These are phyloP conservation scores for Diplogelasinospora grovesii DNA, from an alignment of 495 filamentous ascomycete genomes.

Conservation along the genomic window DNA sequence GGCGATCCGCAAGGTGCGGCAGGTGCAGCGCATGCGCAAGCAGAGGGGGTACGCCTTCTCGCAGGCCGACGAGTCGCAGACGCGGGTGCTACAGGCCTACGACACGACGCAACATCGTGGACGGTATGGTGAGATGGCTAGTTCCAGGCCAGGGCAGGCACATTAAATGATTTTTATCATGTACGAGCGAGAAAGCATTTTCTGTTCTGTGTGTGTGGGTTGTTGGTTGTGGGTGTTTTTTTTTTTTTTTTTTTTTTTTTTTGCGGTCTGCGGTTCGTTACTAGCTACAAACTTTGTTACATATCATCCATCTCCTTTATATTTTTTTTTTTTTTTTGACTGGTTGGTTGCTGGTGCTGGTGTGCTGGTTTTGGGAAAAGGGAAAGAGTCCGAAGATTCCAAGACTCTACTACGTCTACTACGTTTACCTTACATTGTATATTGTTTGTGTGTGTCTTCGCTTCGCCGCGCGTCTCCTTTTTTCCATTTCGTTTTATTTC, in stretches of 20 bases:
- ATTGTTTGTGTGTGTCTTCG: too few species aligned
- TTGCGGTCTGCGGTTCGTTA: not conserved
- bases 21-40: constrained; percentile 99
- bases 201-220: too few species aligned
- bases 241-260: not conserved
- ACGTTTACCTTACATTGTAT: too few species aligned
- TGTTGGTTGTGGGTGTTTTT: not conserved
- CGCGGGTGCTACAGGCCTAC: constrained; percentile 89
- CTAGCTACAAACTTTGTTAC: not conserved
- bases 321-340: not conserved
- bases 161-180: too few species aligned
- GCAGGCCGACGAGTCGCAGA: constrained; percentile 92
- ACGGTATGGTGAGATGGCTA: constrained; percentile 93
- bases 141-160: constrained; percentile 39
- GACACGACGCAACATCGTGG: constrained; percentile 92
- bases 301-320: not conserved
- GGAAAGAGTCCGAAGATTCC: too few species aligned
- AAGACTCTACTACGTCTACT: too few species aligned
- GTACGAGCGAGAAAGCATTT: too few species aligned
- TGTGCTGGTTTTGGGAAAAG: too few species aligned
- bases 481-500: too few species aligned
- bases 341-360: not conserved
- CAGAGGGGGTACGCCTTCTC: constrained; percentile 98
- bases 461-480: too few species aligned
- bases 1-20: constrained; percentile 94